Evolutionary conservation across 768 basidiomycete species (phyloP).

Genomic region (Saitozyma podzolica): DNA sequence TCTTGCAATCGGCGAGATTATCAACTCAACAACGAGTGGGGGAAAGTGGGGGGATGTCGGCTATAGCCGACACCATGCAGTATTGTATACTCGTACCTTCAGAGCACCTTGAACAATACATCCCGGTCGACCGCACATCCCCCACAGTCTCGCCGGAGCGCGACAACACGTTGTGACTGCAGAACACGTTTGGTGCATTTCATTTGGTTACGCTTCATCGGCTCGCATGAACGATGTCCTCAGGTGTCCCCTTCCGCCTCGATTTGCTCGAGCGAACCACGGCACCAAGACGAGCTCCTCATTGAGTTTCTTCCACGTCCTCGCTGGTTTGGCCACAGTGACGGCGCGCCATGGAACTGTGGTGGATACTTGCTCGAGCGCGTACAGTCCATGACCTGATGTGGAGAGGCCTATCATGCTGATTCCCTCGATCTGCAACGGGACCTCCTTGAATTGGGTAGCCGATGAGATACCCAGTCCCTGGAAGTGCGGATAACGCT

Average conservation of each 20-base stretch:
- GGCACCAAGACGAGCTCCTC: slow-evolving; percentile 25
- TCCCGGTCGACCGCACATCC: too few species aligned
- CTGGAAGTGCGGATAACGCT: slow-evolving; percentile 28
- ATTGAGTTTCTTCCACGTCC: slow-evolving; percentile 8
- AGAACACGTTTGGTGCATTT: too few species aligned
- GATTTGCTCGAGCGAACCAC: slow-evolving; percentile 35
- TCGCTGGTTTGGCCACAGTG: background rate
- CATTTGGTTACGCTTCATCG: too few species aligned
- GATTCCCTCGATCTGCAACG: slow-evolving; percentile 21
- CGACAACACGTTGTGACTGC: too few species aligned
- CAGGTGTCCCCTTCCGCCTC: slow-evolving; percentile 30
- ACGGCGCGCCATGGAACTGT: slow-evolving; percentile 1
- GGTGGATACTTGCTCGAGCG: slow-evolving; percentile 1
- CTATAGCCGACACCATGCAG: too few species aligned
- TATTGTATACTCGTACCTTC: too few species aligned
- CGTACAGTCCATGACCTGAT: background rate
- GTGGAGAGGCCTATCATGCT: slow-evolving; percentile 12
- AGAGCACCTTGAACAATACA: too few species aligned
- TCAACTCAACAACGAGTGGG: too few species aligned
- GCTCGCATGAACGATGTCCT: slow-evolving; percentile 25
- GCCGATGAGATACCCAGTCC: slow-evolving; percentile 19
- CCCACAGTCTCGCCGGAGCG: too few species aligned
- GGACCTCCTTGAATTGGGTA: slow-evolving; percentile 16
- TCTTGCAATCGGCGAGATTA: too few species aligned
- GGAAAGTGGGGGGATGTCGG: too few species aligned